Percentiles rank a stretch among this genome's conserved stretches.
These are phyloP conservation scores for Ichthyophthirius multifiliis DNA, from an alignment of 169 alveolate species.

Conservation along the genomic window DNA sequence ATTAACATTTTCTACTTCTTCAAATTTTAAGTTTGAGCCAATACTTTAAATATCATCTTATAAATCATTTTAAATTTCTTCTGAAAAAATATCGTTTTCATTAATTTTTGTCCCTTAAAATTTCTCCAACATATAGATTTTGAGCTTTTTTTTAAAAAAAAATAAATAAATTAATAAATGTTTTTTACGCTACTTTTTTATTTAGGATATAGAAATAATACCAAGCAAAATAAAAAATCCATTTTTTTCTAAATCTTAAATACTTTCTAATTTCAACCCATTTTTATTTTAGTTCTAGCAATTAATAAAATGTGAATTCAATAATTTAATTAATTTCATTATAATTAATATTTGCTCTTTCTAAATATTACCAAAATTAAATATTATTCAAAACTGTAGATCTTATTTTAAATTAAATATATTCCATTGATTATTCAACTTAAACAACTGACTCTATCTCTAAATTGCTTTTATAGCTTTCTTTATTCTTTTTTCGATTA, in stretches of 20 bases:
- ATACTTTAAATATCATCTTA: constrained; percentile 33
- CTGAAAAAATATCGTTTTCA: constrained; percentile 46
- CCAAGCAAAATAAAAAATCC: constrained; percentile 49
- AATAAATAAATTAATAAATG: no score
- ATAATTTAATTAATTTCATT: constrained; percentile 15
- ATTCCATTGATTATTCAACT: constrained; percentile 26
- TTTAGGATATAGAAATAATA: constrained; percentile 26
- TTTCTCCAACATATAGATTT: no score
- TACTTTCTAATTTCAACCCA: constrained; percentile 23
- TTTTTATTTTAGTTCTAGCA: background rate
- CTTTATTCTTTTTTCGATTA: no score
- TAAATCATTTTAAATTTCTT: constrained; percentile 18
- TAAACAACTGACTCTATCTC: constrained; percentile 27
- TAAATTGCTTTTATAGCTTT: constrained; percentile 32
- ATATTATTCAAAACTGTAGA: constrained; percentile 4
- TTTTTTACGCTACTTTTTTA: constrained; percentile 30
- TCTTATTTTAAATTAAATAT: constrained; percentile 6
- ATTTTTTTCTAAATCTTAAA: constrained; percentile 30
- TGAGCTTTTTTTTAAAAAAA: no score
- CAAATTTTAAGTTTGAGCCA: background rate
- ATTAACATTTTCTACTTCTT: constrained; percentile 31
- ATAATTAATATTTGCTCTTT: constrained; percentile 21
- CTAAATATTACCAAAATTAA: constrained; percentile 22
- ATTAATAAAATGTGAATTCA: background rate
- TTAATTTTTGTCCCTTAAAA: no score